Base-by-base conservation (phyloP, 2,329 filamentous ascomycete species). In the Fusarium mangiferae region DNA sequence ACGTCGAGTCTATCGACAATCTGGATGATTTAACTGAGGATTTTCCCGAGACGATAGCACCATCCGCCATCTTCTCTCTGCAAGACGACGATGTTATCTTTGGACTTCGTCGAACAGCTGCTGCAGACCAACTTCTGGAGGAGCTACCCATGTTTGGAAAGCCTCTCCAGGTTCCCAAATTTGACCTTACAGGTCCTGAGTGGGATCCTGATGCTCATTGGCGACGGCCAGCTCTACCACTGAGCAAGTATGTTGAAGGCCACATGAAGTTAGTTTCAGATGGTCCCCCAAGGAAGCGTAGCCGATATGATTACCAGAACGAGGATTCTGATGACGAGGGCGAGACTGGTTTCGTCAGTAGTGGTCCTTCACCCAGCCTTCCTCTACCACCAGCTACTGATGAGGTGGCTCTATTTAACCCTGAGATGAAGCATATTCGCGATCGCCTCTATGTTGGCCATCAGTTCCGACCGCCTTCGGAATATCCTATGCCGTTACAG, bases 391-490 rank as follows among this genome's bases (percentile, higher is more conserved):
- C 95, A 1, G 90, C 93, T 72, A 92, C 92, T 73, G 90, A 87
- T 4, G 90, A 94, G 68, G 94, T 98, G 66, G 95, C 96, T 4
- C 85, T 99, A 1, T 99, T 99, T 83, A 91, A 94, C 72, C 91
- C 94, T 0, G 94, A 97, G 68, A 96, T 97, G 84, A 97, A 96
- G 81, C 89, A 92, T 62, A 95, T 98, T 45, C 90, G 96, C 65
- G 96, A 98, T 80, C 90, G 96, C 22, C 89, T 99, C 10, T 94
- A 98, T 80, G 94, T 94, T 15, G 93, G 94, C 14, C 95, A 98
- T 81, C 94, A 96, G 71, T 98, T 99, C 85, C 89, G 95, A 62
- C 96, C 96, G 22, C 96, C 96, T 1, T 95, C 94, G 1, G 96
- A 98, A 80, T 92, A 95, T 80, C 89, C 90, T 0, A 98, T 98